Evolutionary conservation across 2,329 filamentous ascomycete species (phyloP), one percentile per base, ranked within the genome.

Genomic region (Cercospora sesami): DNA sequence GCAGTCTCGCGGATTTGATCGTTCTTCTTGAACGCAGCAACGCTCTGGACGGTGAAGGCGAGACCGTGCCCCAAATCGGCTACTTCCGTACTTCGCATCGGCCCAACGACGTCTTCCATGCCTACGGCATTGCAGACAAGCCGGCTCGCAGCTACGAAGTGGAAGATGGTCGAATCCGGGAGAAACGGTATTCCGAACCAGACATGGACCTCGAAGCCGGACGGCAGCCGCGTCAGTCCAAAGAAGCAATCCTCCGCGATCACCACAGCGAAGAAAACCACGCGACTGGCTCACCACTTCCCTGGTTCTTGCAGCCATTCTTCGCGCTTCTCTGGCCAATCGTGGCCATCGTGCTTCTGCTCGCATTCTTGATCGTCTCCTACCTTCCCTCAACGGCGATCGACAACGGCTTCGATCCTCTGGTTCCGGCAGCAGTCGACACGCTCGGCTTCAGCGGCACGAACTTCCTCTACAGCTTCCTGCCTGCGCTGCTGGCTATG

Each of bases 401-500:
- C 31, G 81, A 86, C 42, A 78, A 83, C 7, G 94, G 93, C 8
- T 97, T 96, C 78, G 78, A 85, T 6, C 93, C 94, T 2, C 82
- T 85, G 6, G 81, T 97, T 0, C 81, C 84, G 9, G 88, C 73
- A n/a, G 68, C 73, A 5, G 76, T 79, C 45, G 75, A 73, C 72
- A 70, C 42, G 6, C 73, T 75, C 28, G 91, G 90, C 18, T 97
- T 96, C 79, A 96, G 92, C 1, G 84, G 91, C 0, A 92, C 93
- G 60, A 93, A 97, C 79, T 97, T 97, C 80, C 81, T 97, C 61
- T 97, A 93, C 82, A 88, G 87, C 69, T 93, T 94, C 79, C 65
- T 94, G 23, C 91, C 91, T 0, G 87, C 89, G 2, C 73, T 91
- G 0, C 76, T 93, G 30, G 91, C 89, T 4, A 86, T 89, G 74